These are phyloP conservation scores for Eutypa lata DNA, from an alignment of 2,329 filamentous ascomycete genomes.

Conservation along the genomic window DNA sequence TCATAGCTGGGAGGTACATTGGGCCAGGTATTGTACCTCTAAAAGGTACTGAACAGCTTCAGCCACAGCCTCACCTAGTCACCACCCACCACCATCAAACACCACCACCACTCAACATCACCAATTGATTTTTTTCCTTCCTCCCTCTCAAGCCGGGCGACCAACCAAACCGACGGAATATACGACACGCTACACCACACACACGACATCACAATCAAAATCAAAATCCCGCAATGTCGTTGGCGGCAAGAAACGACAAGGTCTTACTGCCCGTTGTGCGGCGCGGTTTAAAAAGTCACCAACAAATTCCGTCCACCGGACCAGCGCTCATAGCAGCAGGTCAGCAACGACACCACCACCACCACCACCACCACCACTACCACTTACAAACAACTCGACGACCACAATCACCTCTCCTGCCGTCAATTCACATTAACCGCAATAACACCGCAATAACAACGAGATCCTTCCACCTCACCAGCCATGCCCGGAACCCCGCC, in stretches of 20 bases:
- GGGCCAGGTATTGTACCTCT: no score
- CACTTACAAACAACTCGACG: neutral
- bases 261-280: neutral
- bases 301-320: neutral
- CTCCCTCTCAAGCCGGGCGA: no score
- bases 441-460: neutral
- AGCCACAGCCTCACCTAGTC: no score
- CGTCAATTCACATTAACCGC: neutral
- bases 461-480: slow-evolving; percentile 19
- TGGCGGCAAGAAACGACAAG: neutral
- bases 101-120: no score
- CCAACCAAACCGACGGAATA: no score
- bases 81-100: no score
- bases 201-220: neutral
- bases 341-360: neutral
- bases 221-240: neutral
- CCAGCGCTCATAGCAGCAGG: neutral
- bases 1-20: no score
- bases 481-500: slow-evolving; percentile 14
- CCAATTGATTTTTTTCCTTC: no score
- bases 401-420: neutral
- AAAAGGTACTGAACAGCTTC: no score
- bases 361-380: neutral
- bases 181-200: no score
- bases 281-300: neutral